phyloP scores from a whole-genome alignment of 2,329 filamentous ascomycete genomes.

The Sarocladiaceae sp. region DNA sequence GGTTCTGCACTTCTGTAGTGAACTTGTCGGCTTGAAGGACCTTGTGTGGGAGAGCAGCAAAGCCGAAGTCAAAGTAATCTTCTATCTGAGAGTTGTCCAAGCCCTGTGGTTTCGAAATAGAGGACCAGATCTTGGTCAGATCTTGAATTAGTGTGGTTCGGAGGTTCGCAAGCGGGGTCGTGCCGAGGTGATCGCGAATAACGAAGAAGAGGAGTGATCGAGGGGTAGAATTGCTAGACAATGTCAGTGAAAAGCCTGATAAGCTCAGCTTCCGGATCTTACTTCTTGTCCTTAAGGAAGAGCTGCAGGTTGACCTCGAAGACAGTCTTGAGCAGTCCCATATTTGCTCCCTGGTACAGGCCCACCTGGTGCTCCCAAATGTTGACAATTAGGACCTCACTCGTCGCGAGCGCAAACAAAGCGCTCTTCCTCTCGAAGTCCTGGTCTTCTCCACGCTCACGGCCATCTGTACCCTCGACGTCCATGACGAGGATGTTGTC shows the following conservation, averaged over 20 bases:
- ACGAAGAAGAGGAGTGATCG: conserved; percentile 97
- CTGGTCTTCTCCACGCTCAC: conserved; percentile 95
- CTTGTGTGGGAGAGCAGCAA: conserved; percentile 93
- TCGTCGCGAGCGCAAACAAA: conserved; percentile 92
- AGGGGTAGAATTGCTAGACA: conserved; percentile 68
- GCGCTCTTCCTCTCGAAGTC: conserved; percentile 99
- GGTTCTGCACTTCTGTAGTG: conserved; percentile 69
- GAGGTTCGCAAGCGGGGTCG: conserved; percentile 84
- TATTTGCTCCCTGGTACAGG: conserved; percentile 96
- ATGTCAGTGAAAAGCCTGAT: conserved; percentile 21
- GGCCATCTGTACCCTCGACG: conserved; percentile 94
- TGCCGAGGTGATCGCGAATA: conserved; percentile 93
- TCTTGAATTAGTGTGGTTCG: conserved; percentile 89
- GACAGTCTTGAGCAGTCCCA: conserved; percentile 97
- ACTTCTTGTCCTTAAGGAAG: conserved; percentile 94
- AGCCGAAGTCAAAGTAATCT: conserved; percentile 98
- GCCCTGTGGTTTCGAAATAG: conserved; percentile 85
- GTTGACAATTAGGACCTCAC: conserved; percentile 96
- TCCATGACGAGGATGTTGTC: conserved; percentile 99
- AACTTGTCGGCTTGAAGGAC: conserved; percentile 94
- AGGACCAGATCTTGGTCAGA: conserved; percentile 85
- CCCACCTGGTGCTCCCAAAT: conserved; percentile 99
- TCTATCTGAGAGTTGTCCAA: conserved; percentile 86
- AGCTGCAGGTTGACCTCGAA: conserved; percentile 98
- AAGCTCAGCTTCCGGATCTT: conserved; percentile 58